These are phyloP conservation scores for Pleurotus citrinopileatus DNA, from an alignment of 768 basidiomycete genomes.

Conservation along the genomic window DNA sequence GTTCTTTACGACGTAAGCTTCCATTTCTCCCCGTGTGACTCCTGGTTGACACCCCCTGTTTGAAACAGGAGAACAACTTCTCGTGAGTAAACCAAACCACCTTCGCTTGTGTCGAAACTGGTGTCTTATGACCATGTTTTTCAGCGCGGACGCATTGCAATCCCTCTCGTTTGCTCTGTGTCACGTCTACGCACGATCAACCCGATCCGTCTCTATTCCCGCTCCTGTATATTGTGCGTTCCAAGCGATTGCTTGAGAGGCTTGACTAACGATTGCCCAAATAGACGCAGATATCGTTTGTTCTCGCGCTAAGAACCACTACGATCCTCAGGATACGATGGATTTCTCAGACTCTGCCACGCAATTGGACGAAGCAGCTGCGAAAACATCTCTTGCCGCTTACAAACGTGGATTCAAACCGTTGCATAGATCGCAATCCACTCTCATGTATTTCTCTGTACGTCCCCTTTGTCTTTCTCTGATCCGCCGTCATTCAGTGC, in stretches of 20 bases:
- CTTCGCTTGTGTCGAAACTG: too few species aligned
- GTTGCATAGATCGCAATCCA: constrained; percentile 46
- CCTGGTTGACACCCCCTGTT: not conserved
- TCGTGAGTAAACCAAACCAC: constrained; percentile 26
- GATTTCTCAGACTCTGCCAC: constrained; percentile 63
- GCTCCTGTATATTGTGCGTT: constrained; percentile 74
- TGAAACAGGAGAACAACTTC: constrained; percentile 43
- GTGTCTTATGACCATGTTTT: too few species aligned
- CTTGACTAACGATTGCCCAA: constrained; percentile 34
- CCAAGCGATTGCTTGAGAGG: not conserved
- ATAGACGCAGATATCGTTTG: constrained; percentile 41
- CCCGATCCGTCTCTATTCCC: constrained; percentile 79
- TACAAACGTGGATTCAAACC: constrained; percentile 57
- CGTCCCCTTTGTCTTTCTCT: constrained; percentile 11
- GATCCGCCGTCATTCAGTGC: not conserved
- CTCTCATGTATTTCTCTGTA: constrained; percentile 62
- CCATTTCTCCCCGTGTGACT: not conserved
- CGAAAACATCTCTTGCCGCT: constrained; percentile 41
- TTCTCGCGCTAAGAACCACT: constrained; percentile 78
- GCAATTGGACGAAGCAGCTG: constrained; percentile 37
- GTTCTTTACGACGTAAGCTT: constrained; percentile 36
- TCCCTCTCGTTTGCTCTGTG: constrained; percentile 62
- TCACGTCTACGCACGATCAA: constrained; percentile 64
- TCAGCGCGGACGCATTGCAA: constrained; percentile 59
- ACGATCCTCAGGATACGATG: constrained; percentile 59